phyloP scores from a whole-genome alignment of 371 early-diverging fungal species.

The Mucor racemosus region DNA sequence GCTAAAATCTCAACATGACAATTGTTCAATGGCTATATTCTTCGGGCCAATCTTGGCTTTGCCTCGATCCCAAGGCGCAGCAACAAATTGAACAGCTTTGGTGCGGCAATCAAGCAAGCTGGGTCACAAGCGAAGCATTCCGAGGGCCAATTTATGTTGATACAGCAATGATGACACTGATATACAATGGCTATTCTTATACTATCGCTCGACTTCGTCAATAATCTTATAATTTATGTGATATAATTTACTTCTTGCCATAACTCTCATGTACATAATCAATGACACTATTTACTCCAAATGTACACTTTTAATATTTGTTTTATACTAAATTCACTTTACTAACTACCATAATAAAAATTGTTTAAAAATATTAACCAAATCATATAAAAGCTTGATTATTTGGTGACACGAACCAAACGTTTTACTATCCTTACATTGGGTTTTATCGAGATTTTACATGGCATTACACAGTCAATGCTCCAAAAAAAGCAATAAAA shows the following conservation, averaged over 20 bases:
- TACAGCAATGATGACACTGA: slow-evolving; percentile 21
- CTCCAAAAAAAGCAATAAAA: not conserved
- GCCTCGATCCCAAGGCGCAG: slow-evolving; percentile 24
- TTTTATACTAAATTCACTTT: no score
- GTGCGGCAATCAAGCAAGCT: slow-evolving; percentile 23
- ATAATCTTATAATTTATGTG: not conserved
- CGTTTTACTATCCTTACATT: not conserved
- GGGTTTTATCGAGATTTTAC: not conserved
- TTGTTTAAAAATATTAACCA: not conserved
- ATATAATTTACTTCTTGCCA: no score
- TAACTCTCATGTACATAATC: not conserved
- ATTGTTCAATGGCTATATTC: slow-evolving; percentile 24
- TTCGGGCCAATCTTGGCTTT: slow-evolving; percentile 24
- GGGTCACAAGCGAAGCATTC: slow-evolving; percentile 25
- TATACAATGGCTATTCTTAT: slow-evolving; percentile 18
- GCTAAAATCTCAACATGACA: slow-evolving; percentile 7
- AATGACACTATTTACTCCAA: not conserved
- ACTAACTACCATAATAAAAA: not conserved
- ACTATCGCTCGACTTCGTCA: slow-evolving; percentile 19
- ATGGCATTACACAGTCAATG: not conserved
- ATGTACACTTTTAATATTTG: not conserved
- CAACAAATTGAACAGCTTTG: slow-evolving; percentile 28
- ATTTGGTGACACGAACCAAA: slow-evolving; percentile 2
- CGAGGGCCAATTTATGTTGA: slow-evolving; percentile 29
- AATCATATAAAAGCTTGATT: not conserved